Conservation (phyloP, 371 early-diverging fungal species). For the Mortierella sp. region DNA sequence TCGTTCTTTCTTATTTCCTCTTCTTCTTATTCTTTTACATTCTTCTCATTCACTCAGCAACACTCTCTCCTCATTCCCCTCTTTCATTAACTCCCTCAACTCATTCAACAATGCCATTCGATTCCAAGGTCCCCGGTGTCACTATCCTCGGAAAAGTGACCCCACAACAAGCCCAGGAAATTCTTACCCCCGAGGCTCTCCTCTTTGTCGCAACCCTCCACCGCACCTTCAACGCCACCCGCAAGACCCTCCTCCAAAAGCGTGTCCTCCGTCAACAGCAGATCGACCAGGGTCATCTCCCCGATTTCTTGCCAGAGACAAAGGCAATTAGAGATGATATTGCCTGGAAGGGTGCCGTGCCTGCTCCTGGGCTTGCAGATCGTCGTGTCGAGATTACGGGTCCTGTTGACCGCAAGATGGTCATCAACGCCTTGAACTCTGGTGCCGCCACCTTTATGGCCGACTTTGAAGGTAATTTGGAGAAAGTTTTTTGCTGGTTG, state of each 20-base stretch:
- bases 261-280: conserved; percentile 83
- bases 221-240: conserved; percentile 88
- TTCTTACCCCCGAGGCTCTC: conserved; percentile 86
- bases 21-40: conserved; percentile 5
- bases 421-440: conserved; percentile 96
- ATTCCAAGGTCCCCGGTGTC: conserved; percentile 71
- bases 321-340: conserved; percentile 89
- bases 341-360: conserved; percentile 90
- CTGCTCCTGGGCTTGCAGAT: conserved; percentile 93
- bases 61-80: conserved; percentile 17
- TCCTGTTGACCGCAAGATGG: conserved; percentile 98
- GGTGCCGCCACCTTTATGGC: conserved; percentile 96
- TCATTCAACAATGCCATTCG: conserved; percentile 37
- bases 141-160: conserved; percentile 75
- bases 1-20: conserved; percentile 1
- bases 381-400: conserved; percentile 98
- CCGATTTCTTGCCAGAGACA: conserved; percentile 94
- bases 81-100: neutral
- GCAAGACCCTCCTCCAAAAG: conserved; percentile 81
- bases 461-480: conserved; percentile 89
- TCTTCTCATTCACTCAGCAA: conserved; percentile 11
- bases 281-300: conserved; percentile 85
- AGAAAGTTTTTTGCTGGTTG: too few species aligned
- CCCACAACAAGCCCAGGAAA: conserved; percentile 67
- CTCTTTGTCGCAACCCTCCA: conserved; percentile 88